Base-by-base conservation (phyloP, 2,329 filamentous ascomycete genomes). In the Sporothrix euskadiensis region DNA sequence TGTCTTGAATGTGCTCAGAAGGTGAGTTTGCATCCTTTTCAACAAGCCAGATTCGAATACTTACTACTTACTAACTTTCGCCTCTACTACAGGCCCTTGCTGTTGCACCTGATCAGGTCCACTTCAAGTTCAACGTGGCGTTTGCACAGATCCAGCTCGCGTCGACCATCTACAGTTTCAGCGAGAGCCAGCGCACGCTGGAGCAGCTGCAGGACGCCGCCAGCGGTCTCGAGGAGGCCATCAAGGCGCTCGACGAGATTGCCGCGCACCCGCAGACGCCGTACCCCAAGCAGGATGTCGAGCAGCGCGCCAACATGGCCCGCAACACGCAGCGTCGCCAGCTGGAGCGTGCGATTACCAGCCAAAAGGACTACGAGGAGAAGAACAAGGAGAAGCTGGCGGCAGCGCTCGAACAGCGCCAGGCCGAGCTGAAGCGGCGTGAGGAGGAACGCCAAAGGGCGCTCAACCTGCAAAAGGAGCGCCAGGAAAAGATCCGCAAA, bases 141-240 rank as follows among this genome's bases (percentile, higher is more conserved):
- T 99, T 98, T 79, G 93, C 98, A 39, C 96, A 98, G 80, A 97
- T 97, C 75, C 94, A 98, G 81, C 90, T 98, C 72, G 95, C 95
- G 26, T 91, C 92, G 63, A 89, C 92, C 41, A 90, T 98, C 72
- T 91, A 94, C 81, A 86, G 85, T 49, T 85, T 97, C 71, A 86
- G 88, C 5, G 93, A 98, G 80, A 88, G 88, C 6, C 90, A 94
- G 79, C 90, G 94, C 69, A 92, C 92, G 0, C 86, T 95, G 3
- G 87, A 88, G 74, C 94, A 98, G 78, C 89, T 99, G 8, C 88
- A 97, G 79, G 88, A 91, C 71, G 94, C 95, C 0, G 89, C 90
- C 0, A 86, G 89, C 22, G 96, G 77, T 3, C 87, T 99, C 1
- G 94, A 97, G 76, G 88, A 92, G 76, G 95, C 96, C 16, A 97